phyloP scores from a whole-genome alignment of 2,329 filamentous ascomycete genomes.

The Magnaporthiopsis poae region DNA sequence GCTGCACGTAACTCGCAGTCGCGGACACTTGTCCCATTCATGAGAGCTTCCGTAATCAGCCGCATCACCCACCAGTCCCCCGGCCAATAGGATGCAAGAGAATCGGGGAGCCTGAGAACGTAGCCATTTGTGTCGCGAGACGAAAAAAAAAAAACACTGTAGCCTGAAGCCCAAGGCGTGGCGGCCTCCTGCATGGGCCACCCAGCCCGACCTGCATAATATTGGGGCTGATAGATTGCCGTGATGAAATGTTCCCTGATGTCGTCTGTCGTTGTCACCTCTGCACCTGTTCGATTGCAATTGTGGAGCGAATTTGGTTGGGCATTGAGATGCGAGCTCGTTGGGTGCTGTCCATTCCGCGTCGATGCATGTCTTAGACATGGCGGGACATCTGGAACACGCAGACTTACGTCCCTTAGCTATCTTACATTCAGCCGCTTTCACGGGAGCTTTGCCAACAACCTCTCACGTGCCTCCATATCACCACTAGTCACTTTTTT shows the following conservation, averaged over 20 bases:
- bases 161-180: neutral
- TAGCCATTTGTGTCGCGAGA: no score
- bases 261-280: no score
- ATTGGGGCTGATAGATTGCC: no score
- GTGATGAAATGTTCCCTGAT: no score
- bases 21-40: neutral
- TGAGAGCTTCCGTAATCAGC: neutral
- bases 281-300: no score
- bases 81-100: neutral
- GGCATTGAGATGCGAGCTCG: no score
- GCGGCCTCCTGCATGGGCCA: no score
- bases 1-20: neutral
- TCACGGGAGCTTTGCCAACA: neutral
- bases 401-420: neutral
- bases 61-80: neutral
- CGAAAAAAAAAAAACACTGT: neutral
- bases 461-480: neutral
- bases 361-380: neutral
- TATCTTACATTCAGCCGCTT: no score
- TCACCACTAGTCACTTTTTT: no score
- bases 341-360: neutral
- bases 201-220: no score
- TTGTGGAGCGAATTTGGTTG: no score
- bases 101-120: slow-evolving; percentile 3
- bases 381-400: neutral